Evolutionary conservation across 2,329 filamentous ascomycete species (phyloP).

Genomic region (Setomelanomma holmii): DNA sequence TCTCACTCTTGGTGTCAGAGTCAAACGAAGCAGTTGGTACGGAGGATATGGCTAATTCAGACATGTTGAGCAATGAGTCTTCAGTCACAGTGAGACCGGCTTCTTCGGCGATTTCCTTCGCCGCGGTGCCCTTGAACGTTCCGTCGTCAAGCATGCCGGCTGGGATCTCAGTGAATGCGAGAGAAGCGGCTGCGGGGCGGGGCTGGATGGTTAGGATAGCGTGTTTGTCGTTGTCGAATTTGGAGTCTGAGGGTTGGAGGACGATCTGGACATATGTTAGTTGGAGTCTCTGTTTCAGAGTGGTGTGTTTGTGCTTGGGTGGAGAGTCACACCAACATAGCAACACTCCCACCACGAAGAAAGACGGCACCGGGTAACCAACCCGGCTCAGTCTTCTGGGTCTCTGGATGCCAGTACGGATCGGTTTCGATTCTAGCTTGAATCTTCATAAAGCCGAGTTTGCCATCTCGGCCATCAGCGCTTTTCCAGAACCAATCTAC

Average conservation of each 20-base stretch:
- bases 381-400: slow-evolving; percentile 36
- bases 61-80: slow-evolving; percentile 62
- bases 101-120: slow-evolving; percentile 65
- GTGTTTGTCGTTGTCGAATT: slow-evolving; percentile 47
- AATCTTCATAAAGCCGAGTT: slow-evolving; percentile 65
- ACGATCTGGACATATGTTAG: slow-evolving; percentile 56
- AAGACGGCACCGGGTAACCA: slow-evolving; percentile 64
- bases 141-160: slow-evolving; percentile 68
- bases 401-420: slow-evolving; percentile 36
- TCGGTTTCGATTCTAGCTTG: slow-evolving; percentile 62
- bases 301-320: not conserved
- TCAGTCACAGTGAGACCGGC: slow-evolving; percentile 60
- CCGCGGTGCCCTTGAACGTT: slow-evolving; percentile 62
- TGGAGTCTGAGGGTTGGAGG: slow-evolving; percentile 58
- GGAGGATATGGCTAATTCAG: slow-evolving; percentile 54
- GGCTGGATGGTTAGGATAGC: slow-evolving; percentile 65
- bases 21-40: not conserved
- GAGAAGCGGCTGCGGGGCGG: slow-evolving; percentile 62
- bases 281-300: too few species aligned
- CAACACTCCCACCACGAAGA: slow-evolving; percentile 65
- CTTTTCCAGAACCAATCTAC: slow-evolving; percentile 60
- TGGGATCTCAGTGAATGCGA: slow-evolving; percentile 64
- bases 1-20: not conserved
- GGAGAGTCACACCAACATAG: slow-evolving; percentile 56
- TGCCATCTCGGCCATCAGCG: slow-evolving; percentile 20